Conservation (phyloP, 768 basidiomycete species). For the Suillus sp. region DNA sequence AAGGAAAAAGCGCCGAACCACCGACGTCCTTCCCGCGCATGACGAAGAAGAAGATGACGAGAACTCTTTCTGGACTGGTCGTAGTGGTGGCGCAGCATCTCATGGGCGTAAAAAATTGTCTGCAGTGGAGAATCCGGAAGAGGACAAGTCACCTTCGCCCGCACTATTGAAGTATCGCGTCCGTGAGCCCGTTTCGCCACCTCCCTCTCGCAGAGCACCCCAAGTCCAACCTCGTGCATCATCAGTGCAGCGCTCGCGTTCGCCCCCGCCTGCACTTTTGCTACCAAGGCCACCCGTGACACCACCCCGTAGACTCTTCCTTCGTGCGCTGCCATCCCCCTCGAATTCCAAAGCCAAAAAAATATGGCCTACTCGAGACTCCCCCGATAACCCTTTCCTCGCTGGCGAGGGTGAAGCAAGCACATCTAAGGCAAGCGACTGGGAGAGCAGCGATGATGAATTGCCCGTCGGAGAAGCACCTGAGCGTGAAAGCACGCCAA, state of each 20-base stretch:
- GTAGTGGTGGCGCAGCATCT: conserved; percentile 27
- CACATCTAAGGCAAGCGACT: conserved; percentile 21
- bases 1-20: conserved; percentile 44
- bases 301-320: conserved; percentile 25
- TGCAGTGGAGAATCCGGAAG: conserved; percentile 14
- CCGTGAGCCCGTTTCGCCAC: conserved; percentile 61
- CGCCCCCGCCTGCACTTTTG: conserved; percentile 15
- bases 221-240: conserved; percentile 31
- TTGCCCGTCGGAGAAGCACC: conserved; percentile 35
- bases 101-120: conserved; percentile 19
- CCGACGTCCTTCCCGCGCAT: conserved; percentile 35
- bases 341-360: conserved; percentile 38
- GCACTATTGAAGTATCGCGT: conserved; percentile 35
- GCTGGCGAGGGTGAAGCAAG: conserved; percentile 37
- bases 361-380: conserved; percentile 51
- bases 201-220: conserved; percentile 59
- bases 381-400: conserved; percentile 75
- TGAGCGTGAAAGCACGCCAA: conserved; percentile 42
- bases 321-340: conserved; percentile 25
- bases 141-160: conserved; percentile 36
- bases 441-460: conserved; percentile 39
- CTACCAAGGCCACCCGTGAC: conserved; percentile 25
- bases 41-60: conserved; percentile 60
- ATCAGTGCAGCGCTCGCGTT: conserved; percentile 22
- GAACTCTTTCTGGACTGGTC: conserved; percentile 33